Base-by-base conservation (phyloP, 2,329 filamentous ascomycete genomes). In the Stachybotrys elegans region DNA sequence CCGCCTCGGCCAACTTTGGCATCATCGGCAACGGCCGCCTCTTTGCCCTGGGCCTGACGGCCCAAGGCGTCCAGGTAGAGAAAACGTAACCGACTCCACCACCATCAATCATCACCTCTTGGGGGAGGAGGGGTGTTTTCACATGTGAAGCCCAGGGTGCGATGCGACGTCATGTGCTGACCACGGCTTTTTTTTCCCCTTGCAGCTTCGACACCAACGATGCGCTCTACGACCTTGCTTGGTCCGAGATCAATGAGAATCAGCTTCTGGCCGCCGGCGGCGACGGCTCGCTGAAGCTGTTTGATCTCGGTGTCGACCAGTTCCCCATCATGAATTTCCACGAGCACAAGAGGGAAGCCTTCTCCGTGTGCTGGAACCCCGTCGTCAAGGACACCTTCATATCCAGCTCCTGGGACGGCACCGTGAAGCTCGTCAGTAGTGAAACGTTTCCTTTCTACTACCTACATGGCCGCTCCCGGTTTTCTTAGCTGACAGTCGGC, bases 191-290 rank as follows among this genome's bases (percentile, higher is more conserved):
- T 36, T 32, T 46, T 27, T 38, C 14, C 13, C 22, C n/a, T 22
- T 40, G 39, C 53, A 92, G 87, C 61, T 98, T 92, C 70, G 92
- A 96, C 60, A 98, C 93, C 11, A 94, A 97, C 71, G 93, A 98
- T 66, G 88, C 91, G 36, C 84, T 97, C 51, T 98, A 95, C 67
- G 93, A 98, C 68, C 75, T 93, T 43, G 80, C 91, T 21, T 97
- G 93, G 90, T 95, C 90, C 16, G 93, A 98, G 71, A 81, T 89
- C 54, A 91, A 98, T 71, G 92, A 96, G 70, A 95, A 93, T 67
- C 93, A 98, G 70, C 73, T 96, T 42, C 78, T 95, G 17, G 84
- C 86, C 2, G 91, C 90, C 1, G 91, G 88, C 53, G 93, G 93
- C 51, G 93, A 98, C 69, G 93, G 93, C 44, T 92, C 88, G 43